Conservation (phyloP, 768 basidiomycete genomes). For the Auricularia heimuer region DNA sequence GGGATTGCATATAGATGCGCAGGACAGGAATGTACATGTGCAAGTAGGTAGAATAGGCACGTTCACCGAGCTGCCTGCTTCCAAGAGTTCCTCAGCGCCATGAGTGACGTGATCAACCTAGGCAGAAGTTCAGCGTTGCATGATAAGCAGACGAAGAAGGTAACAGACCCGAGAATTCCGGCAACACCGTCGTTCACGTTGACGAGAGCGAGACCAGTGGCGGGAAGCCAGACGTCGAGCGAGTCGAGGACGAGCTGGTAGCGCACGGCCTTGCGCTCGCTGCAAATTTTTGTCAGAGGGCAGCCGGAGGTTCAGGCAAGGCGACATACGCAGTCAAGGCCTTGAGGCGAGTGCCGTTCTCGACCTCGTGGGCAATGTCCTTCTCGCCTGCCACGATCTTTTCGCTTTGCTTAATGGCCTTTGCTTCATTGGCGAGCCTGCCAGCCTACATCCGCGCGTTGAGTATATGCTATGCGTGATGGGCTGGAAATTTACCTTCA, state of each 20-base stretch:
- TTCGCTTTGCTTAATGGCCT: conserved; percentile 33
- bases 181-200: conserved; percentile 76
- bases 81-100: conserved; percentile 46
- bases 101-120: conserved; percentile 60
- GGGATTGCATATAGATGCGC: neutral
- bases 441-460: conserved; percentile 32
- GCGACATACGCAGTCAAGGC: conserved; percentile 27
- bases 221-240: conserved; percentile 85
- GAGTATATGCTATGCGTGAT: neutral
- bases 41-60: neutral
- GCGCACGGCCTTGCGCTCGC: conserved; percentile 54
- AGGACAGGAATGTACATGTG: neutral
- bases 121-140: conserved; percentile 7
- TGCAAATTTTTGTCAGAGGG: conserved; percentile 19
- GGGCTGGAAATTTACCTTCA: conserved; percentile 42
- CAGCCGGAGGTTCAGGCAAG: neutral
- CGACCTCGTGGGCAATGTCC: conserved; percentile 53
- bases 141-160: conserved; percentile 10
- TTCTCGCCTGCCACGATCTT: conserved; percentile 47
- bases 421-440: conserved; percentile 51
- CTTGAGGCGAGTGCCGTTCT: conserved; percentile 19
- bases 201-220: conserved; percentile 65
- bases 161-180: conserved; percentile 72
- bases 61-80: neutral
- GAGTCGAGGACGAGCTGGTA: conserved; percentile 79